These are phyloP conservation scores for Aspergillus nanangensis DNA, from an alignment of 495 filamentous ascomycete species.

Conservation along the genomic window DNA sequence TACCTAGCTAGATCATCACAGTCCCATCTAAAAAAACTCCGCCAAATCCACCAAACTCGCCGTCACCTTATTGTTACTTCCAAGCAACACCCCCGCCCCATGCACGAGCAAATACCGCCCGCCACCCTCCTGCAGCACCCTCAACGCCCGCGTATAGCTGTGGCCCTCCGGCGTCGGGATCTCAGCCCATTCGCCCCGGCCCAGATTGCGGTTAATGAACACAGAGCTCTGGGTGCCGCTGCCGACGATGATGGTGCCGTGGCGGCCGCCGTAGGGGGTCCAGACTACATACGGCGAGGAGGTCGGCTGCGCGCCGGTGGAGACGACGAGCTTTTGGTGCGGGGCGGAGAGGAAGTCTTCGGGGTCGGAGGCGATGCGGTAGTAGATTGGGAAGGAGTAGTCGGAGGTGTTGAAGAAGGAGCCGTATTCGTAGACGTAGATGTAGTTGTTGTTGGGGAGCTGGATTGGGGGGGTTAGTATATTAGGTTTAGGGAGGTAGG, in stretches of 20 bases:
- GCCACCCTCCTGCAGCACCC: slow-evolving; percentile 34
- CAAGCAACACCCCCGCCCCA: slow-evolving; percentile 23
- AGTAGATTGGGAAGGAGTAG: slow-evolving; percentile 56
- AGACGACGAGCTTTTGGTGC: slow-evolving; percentile 38
- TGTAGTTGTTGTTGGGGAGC: slow-evolving; percentile 57
- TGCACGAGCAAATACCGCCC: slow-evolving; percentile 21
- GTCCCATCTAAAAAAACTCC: slow-evolving; percentile 5
- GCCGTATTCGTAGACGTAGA: slow-evolving; percentile 61
- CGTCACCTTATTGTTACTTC: slow-evolving; percentile 23
- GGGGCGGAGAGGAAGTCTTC: slow-evolving; percentile 43
- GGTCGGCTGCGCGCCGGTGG: slow-evolving; percentile 46
- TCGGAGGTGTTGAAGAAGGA: slow-evolving; percentile 39
- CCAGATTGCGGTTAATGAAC: slow-evolving; percentile 55
- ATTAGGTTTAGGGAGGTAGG: neutral
- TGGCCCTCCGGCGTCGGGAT: slow-evolving; percentile 39
- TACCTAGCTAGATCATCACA: too few species aligned
- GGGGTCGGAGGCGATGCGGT: slow-evolving; percentile 47
- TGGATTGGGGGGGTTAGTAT: slow-evolving; percentile 11
- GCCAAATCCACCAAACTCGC: slow-evolving; percentile 29
- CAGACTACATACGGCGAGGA: slow-evolving; percentile 53
- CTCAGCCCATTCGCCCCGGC: slow-evolving; percentile 52
- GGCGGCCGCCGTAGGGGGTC: slow-evolving; percentile 47
- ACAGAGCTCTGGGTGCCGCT: slow-evolving; percentile 45
- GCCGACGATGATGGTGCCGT: slow-evolving; percentile 57
- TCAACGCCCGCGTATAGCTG: slow-evolving; percentile 48